Evolutionary conservation across 1,284 basidiomycete genomes (phyloP), one percentile per base, ranked within the genome.

Genomic region (Papiliotrema nemorosa): DNA sequence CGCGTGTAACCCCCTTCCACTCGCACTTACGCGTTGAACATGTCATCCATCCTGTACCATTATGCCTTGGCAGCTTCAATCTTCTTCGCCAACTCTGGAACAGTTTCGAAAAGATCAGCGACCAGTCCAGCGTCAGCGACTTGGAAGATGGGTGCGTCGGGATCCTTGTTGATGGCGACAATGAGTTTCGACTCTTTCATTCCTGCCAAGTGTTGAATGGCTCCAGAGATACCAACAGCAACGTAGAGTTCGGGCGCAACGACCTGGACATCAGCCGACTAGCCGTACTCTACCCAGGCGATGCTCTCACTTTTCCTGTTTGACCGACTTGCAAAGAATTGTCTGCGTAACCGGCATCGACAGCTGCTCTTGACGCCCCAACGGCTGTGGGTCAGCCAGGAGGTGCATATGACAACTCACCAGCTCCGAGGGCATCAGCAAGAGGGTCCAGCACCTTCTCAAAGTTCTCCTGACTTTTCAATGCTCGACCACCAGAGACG

Each of bases 161-260:
- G 81, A 70, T 97, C 94, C 89, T 99, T 99, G 80, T 99, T 99
- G 63, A 98, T 84, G 6, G 96, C 94, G 25, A 97, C 93, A 60
- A 99, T 99, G 64, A 97, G 80, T 78, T 98, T 98, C 18, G 89
- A 92, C 74, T 98, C 96, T 76, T 98, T 98, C 96, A 98, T 99
- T 27, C 96, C 96, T 25, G 96, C 96, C 56, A 98, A 79, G 79
- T 98, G 96, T 77, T 99, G 96, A 66, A 98, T 98, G 21, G 92
- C 96, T 39, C 96, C 96, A 26, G 90, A 96, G 66, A 99, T 98
- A 56, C 96, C 96, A 44, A 98, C 75, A 14, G 96, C 96, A 69
- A 98, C 82, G 76, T 98, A 98, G 51, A 98, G 78, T 74, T 97
- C 89, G 0, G 93, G 94, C 5, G 90, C 90, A 39, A 93, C 90